Percentiles rank a stretch among this genome's conserved stretches.
Conservation (phyloP, 2,329 filamentous ascomycete species). For the Colletotrichum tropicale region DNA sequence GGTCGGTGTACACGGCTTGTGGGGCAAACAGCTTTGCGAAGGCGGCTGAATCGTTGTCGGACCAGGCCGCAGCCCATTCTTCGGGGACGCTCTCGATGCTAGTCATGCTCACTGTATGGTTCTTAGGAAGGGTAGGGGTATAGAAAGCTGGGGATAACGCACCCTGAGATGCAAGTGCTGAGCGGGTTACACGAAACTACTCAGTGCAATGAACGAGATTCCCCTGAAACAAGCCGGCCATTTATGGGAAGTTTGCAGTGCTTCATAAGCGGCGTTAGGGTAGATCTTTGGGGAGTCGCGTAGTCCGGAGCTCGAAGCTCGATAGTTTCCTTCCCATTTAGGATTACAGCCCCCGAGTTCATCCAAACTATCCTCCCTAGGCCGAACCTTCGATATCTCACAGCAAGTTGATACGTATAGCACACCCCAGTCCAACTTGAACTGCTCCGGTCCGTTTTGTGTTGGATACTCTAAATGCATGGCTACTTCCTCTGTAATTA, state of each 20-base stretch:
- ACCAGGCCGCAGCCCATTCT: not conserved
- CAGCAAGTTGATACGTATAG: not conserved
- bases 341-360: not conserved
- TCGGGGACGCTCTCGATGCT: not conserved
- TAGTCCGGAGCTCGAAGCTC: not conserved
- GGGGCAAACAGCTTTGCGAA: not conserved
- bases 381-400: not conserved
- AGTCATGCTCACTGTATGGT: not conserved
- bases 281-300: not conserved
- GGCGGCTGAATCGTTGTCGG: not conserved
- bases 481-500: no score
- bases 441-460: not conserved
- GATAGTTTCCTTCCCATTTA: not conserved
- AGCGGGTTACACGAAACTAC: accelerated
- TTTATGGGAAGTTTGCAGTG: not conserved
- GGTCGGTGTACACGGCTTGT: not conserved
- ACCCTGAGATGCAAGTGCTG: not conserved
- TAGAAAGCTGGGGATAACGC: not conserved
- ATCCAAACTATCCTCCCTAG: not conserved
- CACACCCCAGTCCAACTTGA: not conserved
- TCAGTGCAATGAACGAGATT: not conserved
- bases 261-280: not conserved
- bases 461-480: not conserved
- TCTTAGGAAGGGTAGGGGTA: not conserved
- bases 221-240: not conserved